Evolutionary conservation across 805 yeast genomes (phyloP), one percentile per base, ranked within the genome.

Genomic region (Teunomyces barrocoloradensis): DNA sequence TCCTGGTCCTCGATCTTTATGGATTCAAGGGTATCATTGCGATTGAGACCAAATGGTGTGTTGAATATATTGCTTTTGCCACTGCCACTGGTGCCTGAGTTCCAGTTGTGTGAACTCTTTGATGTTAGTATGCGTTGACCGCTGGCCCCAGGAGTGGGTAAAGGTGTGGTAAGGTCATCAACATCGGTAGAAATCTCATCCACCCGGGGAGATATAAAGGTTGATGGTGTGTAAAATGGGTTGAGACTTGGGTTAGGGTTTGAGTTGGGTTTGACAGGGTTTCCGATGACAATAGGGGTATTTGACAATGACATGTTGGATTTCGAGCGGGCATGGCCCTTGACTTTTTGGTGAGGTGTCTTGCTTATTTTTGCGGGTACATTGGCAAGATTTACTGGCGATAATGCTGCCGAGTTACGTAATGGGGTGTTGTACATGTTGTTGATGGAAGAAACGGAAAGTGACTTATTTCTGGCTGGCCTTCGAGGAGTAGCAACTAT

Each of bases 221-320:
- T 53, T 0, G 73, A 68, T 2, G 78, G 79, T 1, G 76, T 74
- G 56, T 75, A 76, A 56, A 77, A 77, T 7, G 81, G 81, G 53
- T 76, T 77, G 5, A 58, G 51, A 30, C 42, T 47, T 13, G 44
- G 13, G 35, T 37, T 32, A 33, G 36, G 39, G 40, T 37, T 45
- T 17, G 47, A 48, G 37, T 44, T 42, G 15, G 52, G 46, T 18
- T 40, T 38, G 18, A 42, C 28, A 9, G 37, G 30, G 25, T 32
- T 32, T 10, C 46, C 46, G 4, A 43, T 38, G 13, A 47, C 35
- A 39, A 49, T 35, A 18, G 63, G 54, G 12, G 50, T 45, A 32
- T 58, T 54, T 11, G 56, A 50, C 15, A 71, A 35, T 10, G 74
- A 68, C 25, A 71, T 54, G 34, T 75, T 54, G 2, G 79, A 74